These are phyloP conservation scores for Microstegium vimineum DNA, from an alignment of 176 grass and related monocot species.

Conservation along the genomic window DNA sequence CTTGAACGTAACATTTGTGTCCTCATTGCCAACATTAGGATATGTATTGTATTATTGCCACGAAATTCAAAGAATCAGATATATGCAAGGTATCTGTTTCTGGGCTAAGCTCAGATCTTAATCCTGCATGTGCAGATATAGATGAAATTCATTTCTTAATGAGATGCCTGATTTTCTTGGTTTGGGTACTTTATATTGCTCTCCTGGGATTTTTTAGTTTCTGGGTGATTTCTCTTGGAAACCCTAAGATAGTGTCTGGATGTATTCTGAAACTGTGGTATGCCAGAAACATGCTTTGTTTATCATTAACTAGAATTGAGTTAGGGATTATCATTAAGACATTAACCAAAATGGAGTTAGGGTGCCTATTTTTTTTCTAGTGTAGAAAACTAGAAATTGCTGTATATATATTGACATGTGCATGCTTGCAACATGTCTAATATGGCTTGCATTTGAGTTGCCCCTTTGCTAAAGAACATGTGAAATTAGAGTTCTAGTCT, in stretches of 20 bases:
- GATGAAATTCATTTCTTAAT: not conserved
- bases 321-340: not conserved
- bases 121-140: not conserved
- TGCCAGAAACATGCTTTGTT: not conserved
- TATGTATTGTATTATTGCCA: not conserved
- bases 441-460: not conserved
- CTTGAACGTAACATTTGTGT: not conserved
- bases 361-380: not conserved
- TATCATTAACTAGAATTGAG: not conserved
- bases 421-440: not conserved
- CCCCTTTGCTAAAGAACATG: not conserved
- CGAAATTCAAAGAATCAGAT: slow-evolving; percentile 17
- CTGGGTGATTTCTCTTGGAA: not conserved
- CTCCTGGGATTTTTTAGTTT: not conserved
- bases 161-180: not conserved
- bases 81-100: not conserved
- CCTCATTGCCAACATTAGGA: not conserved
- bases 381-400: not conserved
- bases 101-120: not conserved
- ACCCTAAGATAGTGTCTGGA: not conserved
- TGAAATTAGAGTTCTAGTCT: not conserved
- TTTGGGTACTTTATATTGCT: not conserved
- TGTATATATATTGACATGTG: not conserved
- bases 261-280: not conserved
- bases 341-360: not conserved